These are phyloP conservation scores for Kuraishia hungarica DNA, from an alignment of 805 yeast species.

Conservation along the genomic window DNA sequence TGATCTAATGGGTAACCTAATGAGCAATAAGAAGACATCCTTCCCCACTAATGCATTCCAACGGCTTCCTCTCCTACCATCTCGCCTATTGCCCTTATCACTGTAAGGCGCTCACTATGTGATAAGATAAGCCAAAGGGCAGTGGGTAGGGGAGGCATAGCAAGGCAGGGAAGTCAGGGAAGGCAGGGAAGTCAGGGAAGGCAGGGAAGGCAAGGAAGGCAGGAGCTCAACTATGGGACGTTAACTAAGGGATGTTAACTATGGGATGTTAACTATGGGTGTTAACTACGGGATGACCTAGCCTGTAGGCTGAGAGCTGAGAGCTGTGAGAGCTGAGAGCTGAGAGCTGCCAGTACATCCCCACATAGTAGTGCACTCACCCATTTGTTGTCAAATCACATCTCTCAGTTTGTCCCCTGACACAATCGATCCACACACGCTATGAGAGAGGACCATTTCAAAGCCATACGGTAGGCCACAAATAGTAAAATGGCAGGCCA, in stretches of 20 bases:
- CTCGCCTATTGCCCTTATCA: background rate
- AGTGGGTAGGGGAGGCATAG: background rate
- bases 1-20: too few relatives aligned
- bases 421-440: background rate
- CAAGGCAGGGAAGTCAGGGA: too few relatives aligned
- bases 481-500: background rate
- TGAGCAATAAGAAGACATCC: too few relatives aligned
- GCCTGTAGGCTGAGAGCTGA: background rate
- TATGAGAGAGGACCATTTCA: too few relatives aligned
- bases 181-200: too few relatives aligned
- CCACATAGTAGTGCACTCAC: background rate
- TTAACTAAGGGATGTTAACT: too few relatives aligned
- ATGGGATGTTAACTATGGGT: background rate
- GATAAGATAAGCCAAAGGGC: background rate
- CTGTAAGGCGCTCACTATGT: background rate
- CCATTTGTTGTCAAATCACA: background rate
- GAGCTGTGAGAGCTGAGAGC: too few relatives aligned
- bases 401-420: background rate
- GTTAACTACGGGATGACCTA: background rate
- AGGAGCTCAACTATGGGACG: too few relatives aligned
- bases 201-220: too few relatives aligned
- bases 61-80: too few relatives aligned
- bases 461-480: background rate
- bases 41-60: too few relatives aligned
- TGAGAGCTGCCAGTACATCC: too few relatives aligned